Evolutionary conservation across 2,329 filamentous ascomycete genomes (phyloP), one percentile per base, ranked within the genome.

Genomic region (Aspergillus sp.): DNA sequence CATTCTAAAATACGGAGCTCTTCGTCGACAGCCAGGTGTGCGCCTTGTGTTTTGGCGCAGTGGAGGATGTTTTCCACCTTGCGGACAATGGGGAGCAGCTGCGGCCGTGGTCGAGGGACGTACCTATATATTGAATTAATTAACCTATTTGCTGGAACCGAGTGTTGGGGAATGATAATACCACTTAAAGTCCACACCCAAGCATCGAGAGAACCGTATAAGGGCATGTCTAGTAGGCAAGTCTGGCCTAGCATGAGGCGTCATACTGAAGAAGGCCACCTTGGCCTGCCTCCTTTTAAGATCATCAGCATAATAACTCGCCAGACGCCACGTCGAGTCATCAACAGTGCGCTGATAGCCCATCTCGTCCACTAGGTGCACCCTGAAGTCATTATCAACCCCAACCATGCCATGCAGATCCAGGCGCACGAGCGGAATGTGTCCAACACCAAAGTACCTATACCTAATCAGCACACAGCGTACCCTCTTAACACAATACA

Each of bases 391-490:
- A 21, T 80, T 79, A 66, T 91, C 89, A 2, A 89, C 87, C 71
- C 88, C 83, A 17, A 91, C 89, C 48, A 82, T 73, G 27, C 88
- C 88, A 45, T 82, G 79, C 73, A 83, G 86, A 52, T 85, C 86
- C 21, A 90, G 79, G 52, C 77, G 70, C 2, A 90, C 76, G 7
- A 88, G 79, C 1, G 88, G 89, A 45, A 86, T 82, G 47, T 88
- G 79, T n/a, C 82, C 86, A 1, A 89, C 89, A 0, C 88, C 88
- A 63, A 91, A 91, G 66, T 85, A 80, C 69, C 85, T 88, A 23
- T 6, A 43, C 17, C 24, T 27, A 27, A 27, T 27, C 8, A 27
- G 24, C 24, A 9, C 7, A 27, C 24, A 9, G 24, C 24, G 3
- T 8, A 7, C 1, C 24, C 24, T 17, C 19, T 12, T 12, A 73